These are phyloP conservation scores for Aspergillus mulundensis DNA, from an alignment of 495 filamentous ascomycete species.

Conservation along the genomic window DNA sequence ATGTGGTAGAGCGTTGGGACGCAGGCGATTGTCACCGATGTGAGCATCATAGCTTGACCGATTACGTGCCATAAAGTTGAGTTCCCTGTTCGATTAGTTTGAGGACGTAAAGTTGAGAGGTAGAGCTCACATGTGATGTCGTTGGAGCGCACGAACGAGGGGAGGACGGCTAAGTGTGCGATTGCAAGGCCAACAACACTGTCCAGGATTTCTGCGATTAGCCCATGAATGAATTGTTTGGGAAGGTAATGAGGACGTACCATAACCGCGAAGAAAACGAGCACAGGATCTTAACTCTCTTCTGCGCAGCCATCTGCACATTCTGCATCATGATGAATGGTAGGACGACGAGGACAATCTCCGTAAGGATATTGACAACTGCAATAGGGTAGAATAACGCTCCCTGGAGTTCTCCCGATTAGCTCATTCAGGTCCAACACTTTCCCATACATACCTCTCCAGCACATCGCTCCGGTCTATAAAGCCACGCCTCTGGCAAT, in stretches of 20 bases:
- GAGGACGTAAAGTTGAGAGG: not conserved
- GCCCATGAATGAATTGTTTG: not conserved
- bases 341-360: conserved; percentile 16
- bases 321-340: conserved; percentile 27
- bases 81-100: conserved; percentile 13
- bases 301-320: conserved; percentile 21
- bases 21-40: conserved; percentile 28
- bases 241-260: conserved; percentile 3
- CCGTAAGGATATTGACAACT: conserved; percentile 24
- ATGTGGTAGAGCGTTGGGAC: conserved; percentile 36
- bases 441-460: conserved; percentile 12
- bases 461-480: conserved; percentile 22
- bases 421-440: not conserved
- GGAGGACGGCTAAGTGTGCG: conserved; percentile 19
- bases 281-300: conserved; percentile 22
- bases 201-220: not conserved
- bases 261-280: conserved; percentile 20
- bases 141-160: conserved; percentile 19
- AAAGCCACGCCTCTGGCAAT: conserved; percentile 23
- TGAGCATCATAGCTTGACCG: conserved; percentile 26
- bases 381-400: conserved; percentile 21
- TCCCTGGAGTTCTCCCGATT: not conserved
- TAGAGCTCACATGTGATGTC: conserved; percentile 21
- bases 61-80: conserved; percentile 11
- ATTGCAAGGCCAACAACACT: conserved; percentile 23